phyloP scores from a whole-genome alignment of 2,329 filamentous ascomycete genomes.

The Aspergillus sergii region DNA sequence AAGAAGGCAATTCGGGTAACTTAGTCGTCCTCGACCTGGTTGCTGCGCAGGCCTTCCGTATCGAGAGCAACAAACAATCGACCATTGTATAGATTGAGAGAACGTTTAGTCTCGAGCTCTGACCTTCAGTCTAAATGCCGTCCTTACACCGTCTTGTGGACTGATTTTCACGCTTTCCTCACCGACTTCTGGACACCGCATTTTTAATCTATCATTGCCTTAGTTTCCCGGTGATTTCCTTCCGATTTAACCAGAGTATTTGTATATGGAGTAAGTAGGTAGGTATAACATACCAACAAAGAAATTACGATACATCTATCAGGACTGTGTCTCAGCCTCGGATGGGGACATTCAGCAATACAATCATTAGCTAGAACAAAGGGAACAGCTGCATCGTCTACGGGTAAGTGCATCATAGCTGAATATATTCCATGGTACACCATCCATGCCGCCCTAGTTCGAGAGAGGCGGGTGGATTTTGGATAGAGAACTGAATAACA shows the following conservation, averaged over 20 bases:
- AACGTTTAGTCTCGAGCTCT: neutral
- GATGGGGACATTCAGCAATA: neutral
- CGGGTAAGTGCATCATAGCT: constrained; percentile 21
- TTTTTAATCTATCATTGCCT: neutral
- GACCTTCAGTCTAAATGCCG: constrained; percentile 3
- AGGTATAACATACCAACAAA: neutral
- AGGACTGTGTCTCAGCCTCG: neutral
- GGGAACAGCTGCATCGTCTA: constrained; percentile 12
- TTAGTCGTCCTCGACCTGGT: constrained; percentile 18
- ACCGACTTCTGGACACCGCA: constrained; percentile 1
- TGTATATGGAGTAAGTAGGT: neutral
- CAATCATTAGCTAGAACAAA: neutral
- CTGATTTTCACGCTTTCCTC: constrained; percentile 1
- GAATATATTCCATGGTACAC: constrained; percentile 16
- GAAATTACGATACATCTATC: neutral
- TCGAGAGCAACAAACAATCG: constrained; percentile 17
- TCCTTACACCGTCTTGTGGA: constrained; percentile 7
- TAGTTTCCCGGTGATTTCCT: neutral
- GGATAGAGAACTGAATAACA: neutral
- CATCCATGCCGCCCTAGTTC: neutral
- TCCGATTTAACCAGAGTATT: neutral
- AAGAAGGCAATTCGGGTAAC: constrained; percentile 21
- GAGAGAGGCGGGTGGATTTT: neutral
- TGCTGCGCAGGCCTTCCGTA: constrained; percentile 20
- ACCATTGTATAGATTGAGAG: neutral